A percentile compares a stretch with the other conserved stretches of the same genome.
Evolutionary conservation across 495 filamentous ascomycete genomes (phyloP).

Genomic region (Aspergillus cavernicola): DNA sequence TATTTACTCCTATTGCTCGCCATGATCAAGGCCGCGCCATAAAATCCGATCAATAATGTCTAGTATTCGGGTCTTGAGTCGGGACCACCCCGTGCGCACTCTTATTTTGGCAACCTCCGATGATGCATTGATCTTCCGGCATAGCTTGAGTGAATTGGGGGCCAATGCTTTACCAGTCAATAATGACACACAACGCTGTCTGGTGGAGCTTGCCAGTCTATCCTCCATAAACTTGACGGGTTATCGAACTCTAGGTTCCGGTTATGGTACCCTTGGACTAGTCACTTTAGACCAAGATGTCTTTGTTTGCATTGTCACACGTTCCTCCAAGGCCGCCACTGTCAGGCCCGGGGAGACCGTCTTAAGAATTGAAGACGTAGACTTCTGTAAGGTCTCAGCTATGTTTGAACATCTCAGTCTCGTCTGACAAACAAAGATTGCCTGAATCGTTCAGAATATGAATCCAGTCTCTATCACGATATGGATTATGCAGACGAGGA

Average conservation of each 20-base stretch:
- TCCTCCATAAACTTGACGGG: constrained; percentile 63
- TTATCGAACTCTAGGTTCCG: constrained; percentile 71
- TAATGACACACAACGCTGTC: constrained; percentile 62
- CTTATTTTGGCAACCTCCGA: constrained; percentile 77
- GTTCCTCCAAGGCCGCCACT: constrained; percentile 70
- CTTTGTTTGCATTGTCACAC: constrained; percentile 87
- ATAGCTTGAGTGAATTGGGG: constrained; percentile 56
- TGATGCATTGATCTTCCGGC: constrained; percentile 77
- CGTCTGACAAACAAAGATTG: constrained; percentile 55
- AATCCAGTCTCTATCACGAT: constrained; percentile 66
- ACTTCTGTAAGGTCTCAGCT: constrained; percentile 62
- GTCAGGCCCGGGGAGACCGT: constrained; percentile 85
- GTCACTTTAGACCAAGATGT: constrained; percentile 82
- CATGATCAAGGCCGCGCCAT: neutral
- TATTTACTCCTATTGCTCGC: neutral
- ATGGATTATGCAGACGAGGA: constrained; percentile 49
- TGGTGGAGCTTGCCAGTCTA: constrained; percentile 78
- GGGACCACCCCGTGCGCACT: constrained; percentile 75
- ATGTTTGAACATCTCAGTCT: neutral
- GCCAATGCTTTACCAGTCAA: constrained; percentile 16
- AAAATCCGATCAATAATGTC: constrained; percentile 27
- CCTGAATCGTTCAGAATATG: constrained; percentile 78
- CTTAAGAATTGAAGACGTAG: constrained; percentile 78
- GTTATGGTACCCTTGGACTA: constrained; percentile 84
- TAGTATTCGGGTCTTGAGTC: constrained; percentile 38